Conservation (phyloP, 352 stramenopile species). For the Pythium grandisporangium region DNA sequence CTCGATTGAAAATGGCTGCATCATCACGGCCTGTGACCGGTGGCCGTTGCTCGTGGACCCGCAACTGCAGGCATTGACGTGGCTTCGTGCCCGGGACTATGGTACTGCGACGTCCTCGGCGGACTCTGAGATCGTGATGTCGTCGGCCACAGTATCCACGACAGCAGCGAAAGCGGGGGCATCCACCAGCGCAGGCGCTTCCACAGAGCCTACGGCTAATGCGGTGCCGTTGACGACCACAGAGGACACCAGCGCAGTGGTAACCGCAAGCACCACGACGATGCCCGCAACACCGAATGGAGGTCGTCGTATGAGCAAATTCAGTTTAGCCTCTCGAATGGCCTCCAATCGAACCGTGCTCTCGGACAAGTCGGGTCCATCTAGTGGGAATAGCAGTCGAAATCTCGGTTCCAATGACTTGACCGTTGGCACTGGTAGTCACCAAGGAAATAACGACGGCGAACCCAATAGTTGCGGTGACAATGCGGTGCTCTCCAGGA, state of each 20-base stretch:
- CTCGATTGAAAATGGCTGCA: constrained; percentile 89
- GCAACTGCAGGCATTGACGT: constrained; percentile 85
- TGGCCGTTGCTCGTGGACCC: constrained; percentile 89
- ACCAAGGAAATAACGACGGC: too few relatives aligned
- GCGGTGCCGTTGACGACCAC: too few relatives aligned
- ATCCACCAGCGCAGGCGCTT: too few relatives aligned
- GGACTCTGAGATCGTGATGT: too few relatives aligned
- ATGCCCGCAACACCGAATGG: not conserved
- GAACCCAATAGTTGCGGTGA: too few relatives aligned
- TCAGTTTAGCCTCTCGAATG: not conserved
- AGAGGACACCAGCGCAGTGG: too few relatives aligned
- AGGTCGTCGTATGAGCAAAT: not conserved
- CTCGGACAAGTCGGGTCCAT: not conserved
- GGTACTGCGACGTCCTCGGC: constrained; percentile 4
- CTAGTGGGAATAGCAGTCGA: not conserved
- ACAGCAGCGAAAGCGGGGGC: too few relatives aligned
- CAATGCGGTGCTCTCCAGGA: too few relatives aligned
- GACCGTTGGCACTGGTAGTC: too few relatives aligned
- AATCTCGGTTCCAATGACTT: too few relatives aligned
- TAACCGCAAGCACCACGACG: not conserved
- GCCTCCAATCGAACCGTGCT: not conserved
- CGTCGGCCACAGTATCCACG: too few relatives aligned
- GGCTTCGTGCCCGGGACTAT: constrained; percentile 65
- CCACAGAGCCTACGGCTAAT: not conserved
- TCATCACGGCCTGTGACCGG: constrained; percentile 80